phyloP scores from a whole-genome alignment of 2,329 filamentous ascomycete genomes.

The Aspergillus quadrilineatus region DNA sequence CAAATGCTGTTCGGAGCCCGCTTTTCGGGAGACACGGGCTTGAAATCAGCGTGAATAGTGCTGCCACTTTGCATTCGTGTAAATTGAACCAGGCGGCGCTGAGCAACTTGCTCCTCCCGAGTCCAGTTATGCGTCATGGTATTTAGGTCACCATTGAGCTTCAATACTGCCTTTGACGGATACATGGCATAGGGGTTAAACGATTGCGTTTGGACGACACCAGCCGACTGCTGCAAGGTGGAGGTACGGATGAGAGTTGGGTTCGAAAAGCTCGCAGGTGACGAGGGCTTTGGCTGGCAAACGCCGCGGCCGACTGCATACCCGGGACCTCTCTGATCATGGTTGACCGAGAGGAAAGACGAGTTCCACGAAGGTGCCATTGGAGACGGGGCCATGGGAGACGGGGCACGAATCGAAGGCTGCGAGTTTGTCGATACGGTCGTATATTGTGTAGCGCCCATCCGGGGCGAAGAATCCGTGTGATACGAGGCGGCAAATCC shows the following conservation, averaged over 20 bases:
- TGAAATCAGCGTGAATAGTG: conserved; percentile 77
- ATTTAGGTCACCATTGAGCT: conserved; percentile 81
- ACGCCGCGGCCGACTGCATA: conserved; percentile 41
- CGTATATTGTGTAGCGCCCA: conserved; percentile 44
- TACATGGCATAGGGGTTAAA: conserved; percentile 82
- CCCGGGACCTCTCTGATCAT: conserved; percentile 45
- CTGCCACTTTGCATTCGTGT: conserved; percentile 77
- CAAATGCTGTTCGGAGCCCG: conserved; percentile 82
- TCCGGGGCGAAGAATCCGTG: conserved; percentile 41
- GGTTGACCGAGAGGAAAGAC: conserved; percentile 48
- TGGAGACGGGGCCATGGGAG: conserved; percentile 51
- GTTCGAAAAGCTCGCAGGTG: conserved; percentile 48
- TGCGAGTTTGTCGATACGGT: conserved; percentile 42
- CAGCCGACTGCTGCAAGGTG: conserved; percentile 59
- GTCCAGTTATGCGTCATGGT: conserved; percentile 83
- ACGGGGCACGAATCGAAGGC: conserved; percentile 48
- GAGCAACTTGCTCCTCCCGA: conserved; percentile 73
- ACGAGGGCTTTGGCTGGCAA: conserved; percentile 43
- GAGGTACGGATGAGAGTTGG: conserved; percentile 68
- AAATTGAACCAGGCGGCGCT: conserved; percentile 85
- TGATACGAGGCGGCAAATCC: conserved; percentile 41
- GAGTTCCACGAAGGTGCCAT: conserved; percentile 50
- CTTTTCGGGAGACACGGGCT: conserved; percentile 74
- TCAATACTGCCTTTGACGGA: conserved; percentile 78
- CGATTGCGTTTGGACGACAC: conserved; percentile 48